These are phyloP conservation scores for Chamaecyparis obtusa DNA, from an alignment of 75 land plant species.

Conservation along the genomic window DNA sequence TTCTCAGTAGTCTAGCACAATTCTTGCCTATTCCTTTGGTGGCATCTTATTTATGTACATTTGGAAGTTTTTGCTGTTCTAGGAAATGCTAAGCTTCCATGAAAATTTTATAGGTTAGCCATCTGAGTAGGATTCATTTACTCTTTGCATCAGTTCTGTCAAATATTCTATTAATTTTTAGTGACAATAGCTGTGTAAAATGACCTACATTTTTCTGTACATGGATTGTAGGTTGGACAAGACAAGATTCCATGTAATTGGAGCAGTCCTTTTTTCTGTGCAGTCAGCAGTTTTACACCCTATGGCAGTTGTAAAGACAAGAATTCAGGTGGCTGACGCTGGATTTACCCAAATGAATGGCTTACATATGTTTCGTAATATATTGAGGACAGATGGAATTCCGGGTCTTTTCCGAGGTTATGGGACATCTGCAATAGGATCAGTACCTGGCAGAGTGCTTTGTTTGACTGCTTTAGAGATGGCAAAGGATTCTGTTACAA, in stretches of 20 bases:
- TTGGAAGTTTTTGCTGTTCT: neutral
- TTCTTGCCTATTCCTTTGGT: neutral
- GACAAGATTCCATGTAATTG: slow-evolving; percentile 81
- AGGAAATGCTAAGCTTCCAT: neutral
- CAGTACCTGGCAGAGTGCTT: slow-evolving; percentile 83
- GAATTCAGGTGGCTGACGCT: slow-evolving; percentile 77
- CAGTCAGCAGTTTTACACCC: slow-evolving; percentile 79
- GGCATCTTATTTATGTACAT: neutral
- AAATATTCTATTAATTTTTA: neutral
- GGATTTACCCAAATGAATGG: slow-evolving; percentile 48
- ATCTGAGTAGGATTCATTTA: neutral
- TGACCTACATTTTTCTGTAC: neutral
- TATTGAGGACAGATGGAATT: slow-evolving; percentile 71
- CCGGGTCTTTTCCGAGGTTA: slow-evolving; percentile 82
- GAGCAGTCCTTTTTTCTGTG: slow-evolving; percentile 78
- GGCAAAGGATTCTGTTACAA: slow-evolving; percentile 65
- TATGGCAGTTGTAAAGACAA: slow-evolving; percentile 80
- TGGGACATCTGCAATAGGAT: slow-evolving; percentile 72
- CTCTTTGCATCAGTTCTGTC: neutral
- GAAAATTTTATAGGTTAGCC: neutral
- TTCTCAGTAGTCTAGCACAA: neutral
- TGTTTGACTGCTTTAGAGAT: slow-evolving; percentile 78
- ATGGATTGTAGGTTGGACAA: slow-evolving; percentile 72
- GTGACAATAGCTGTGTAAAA: neutral
- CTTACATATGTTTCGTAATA: slow-evolving; percentile 43